These are phyloP conservation scores for Exophiala mesophila DNA, from an alignment of 2,329 filamentous ascomycete species.

Conservation along the genomic window DNA sequence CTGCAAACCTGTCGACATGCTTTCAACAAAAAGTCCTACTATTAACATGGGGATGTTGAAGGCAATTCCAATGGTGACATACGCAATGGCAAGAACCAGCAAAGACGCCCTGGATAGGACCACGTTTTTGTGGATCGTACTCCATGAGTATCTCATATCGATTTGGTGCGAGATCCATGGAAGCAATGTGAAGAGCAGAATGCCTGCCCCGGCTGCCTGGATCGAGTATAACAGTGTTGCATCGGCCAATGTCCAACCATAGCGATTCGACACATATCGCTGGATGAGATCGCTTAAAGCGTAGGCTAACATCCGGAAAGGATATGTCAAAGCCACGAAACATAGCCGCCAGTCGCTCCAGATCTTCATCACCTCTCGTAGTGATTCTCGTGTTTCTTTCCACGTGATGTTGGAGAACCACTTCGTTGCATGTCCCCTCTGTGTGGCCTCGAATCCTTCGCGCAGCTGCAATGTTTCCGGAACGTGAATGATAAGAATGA, in stretches of 20 bases:
- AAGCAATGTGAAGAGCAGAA: slow-evolving; percentile 44
- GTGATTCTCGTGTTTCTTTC: not conserved
- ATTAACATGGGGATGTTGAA: slow-evolving; percentile 40
- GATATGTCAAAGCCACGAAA: slow-evolving; percentile 42
- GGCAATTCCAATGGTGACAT: slow-evolving; percentile 44
- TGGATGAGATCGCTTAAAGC: slow-evolving; percentile 45
- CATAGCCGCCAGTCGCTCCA: slow-evolving; percentile 17
- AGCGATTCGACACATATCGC: slow-evolving; percentile 51
- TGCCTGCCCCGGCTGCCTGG: slow-evolving; percentile 44
- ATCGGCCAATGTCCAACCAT: slow-evolving; percentile 43
- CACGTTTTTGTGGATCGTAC: slow-evolving; percentile 41
- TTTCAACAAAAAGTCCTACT: slow-evolving; percentile 44
- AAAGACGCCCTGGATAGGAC: slow-evolving; percentile 44
- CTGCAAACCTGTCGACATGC: slow-evolving; percentile 45
- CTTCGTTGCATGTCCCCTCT: slow-evolving; percentile 28
- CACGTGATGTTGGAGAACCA: slow-evolving; percentile 12
- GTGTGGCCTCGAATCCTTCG: slow-evolving; percentile 23
- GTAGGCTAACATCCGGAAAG: slow-evolving; percentile 46
- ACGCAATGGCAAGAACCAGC: slow-evolving; percentile 40
- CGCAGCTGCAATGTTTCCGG: slow-evolving; percentile 38
- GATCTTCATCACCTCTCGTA: slow-evolving; percentile 7
- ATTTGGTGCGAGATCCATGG: slow-evolving; percentile 39
- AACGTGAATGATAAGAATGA: slow-evolving; percentile 32
- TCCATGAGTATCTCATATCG: slow-evolving; percentile 33
- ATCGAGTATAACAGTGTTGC: slow-evolving; percentile 43